phyloP scores from a whole-genome alignment of 1,284 basidiomycete genomes.

The Polyporus tsugae region DNA sequence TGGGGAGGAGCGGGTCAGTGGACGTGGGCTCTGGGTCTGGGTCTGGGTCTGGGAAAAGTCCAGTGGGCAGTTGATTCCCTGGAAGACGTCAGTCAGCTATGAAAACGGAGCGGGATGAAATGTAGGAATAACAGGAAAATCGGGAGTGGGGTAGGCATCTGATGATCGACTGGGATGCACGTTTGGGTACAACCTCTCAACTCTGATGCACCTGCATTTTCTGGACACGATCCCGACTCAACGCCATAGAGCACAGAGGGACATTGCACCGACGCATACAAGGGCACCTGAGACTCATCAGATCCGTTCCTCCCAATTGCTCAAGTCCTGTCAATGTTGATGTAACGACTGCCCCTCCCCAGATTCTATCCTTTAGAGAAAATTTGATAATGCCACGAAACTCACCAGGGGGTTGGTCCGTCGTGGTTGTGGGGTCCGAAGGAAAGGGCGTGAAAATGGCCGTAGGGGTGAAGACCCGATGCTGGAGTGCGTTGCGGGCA shows the following conservation, averaged over 20 bases:
- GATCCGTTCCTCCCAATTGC: too few species aligned
- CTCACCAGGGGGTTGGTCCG: slow-evolving; percentile 17
- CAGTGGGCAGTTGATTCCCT: background rate
- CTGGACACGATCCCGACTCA: too few species aligned
- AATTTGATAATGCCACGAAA: background rate
- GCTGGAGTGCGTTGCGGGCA: slow-evolving; percentile 23
- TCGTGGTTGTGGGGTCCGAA: slow-evolving; percentile 9
- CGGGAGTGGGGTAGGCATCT: background rate
- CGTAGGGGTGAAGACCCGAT: slow-evolving; percentile 27
- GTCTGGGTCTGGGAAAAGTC: background rate
- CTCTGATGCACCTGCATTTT: too few species aligned
- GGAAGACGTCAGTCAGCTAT: background rate
- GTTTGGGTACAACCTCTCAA: too few species aligned
- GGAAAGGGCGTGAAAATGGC: slow-evolving; percentile 19
- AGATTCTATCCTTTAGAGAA: background rate
- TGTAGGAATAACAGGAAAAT: background rate
- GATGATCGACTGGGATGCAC: background rate
- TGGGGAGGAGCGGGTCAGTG: background rate
- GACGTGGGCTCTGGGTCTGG: background rate
- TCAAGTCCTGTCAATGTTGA: too few species aligned
- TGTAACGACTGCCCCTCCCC: background rate
- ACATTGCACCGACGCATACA: too few species aligned
- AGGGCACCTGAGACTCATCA: too few species aligned
- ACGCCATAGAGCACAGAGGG: too few species aligned
- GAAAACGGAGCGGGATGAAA: background rate